These are phyloP conservation scores for Diaporthe sp. DNA, from an alignment of 2,329 filamentous ascomycete genomes.

Conservation along the genomic window DNA sequence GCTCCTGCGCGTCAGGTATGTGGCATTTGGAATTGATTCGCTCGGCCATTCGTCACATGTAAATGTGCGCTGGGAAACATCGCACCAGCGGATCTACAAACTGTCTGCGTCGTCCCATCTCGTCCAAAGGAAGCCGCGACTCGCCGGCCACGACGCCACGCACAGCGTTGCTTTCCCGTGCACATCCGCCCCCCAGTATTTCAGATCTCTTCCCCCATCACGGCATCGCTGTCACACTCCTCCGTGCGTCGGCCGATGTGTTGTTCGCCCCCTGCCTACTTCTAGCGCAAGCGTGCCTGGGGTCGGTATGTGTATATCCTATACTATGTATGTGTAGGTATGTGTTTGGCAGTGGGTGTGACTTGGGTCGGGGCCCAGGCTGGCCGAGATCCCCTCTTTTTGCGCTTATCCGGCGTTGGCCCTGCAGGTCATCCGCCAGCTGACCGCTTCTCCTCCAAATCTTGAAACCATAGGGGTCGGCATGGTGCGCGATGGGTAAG, in stretches of 20 bases:
- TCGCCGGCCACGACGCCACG: neutral
- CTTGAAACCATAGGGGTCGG: conserved; percentile 21
- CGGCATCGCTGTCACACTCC: neutral
- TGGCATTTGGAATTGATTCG: neutral
- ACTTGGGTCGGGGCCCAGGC: conserved; percentile 5
- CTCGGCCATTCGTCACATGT: neutral
- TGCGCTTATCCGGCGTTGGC: neutral
- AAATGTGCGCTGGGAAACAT: neutral
- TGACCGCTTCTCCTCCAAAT: conserved; percentile 11
- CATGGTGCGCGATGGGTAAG: conserved; percentile 18
- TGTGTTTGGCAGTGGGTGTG: neutral
- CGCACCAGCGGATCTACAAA: conserved; percentile 16
- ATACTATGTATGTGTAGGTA: neutral
- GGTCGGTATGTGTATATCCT: neutral
- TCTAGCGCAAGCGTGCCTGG: neutral
- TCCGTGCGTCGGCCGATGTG: conserved; percentile 5
- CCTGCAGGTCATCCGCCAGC: neutral
- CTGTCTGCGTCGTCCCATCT: neutral
- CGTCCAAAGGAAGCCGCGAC: conserved; percentile 10
- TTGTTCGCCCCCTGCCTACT: neutral
- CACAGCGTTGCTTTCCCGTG: conserved; percentile 17
- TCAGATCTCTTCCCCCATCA: neutral
- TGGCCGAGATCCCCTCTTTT: neutral
- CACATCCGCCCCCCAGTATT: neutral
- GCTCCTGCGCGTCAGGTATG: neutral